Conservation (phyloP, 1,284 basidiomycete genomes). For the Apiotrichum sp. region DNA sequence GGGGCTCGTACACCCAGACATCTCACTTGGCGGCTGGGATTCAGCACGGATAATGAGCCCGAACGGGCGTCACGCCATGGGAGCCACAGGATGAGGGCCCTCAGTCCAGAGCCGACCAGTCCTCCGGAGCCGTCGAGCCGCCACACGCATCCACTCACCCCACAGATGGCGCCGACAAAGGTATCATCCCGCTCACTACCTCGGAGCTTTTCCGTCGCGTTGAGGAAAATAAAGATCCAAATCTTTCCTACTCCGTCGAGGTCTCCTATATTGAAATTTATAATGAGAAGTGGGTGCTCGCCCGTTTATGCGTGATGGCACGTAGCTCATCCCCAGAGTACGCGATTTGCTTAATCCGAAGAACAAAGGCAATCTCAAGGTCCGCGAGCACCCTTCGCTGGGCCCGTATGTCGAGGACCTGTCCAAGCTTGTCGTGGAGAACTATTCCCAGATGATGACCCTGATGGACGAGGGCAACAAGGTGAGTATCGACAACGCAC, state of each 20-base stretch:
- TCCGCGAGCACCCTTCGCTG: constrained; percentile 88
- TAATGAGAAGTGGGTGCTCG: constrained; percentile 68
- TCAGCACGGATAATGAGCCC: no score
- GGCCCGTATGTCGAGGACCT: constrained; percentile 97
- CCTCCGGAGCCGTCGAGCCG: background rate
- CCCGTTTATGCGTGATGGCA: no score
- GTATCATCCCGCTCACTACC: constrained; percentile 94
- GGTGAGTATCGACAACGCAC: constrained; percentile 32
- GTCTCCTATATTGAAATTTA: constrained; percentile 98
- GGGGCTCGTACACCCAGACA: no score
- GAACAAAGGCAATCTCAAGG: constrained; percentile 87
- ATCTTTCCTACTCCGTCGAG: constrained; percentile 80
- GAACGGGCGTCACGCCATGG: no score
- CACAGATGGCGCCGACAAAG: constrained; percentile 87
- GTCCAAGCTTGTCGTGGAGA: constrained; percentile 84
- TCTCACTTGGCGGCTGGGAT: no score
- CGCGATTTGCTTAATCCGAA: constrained; percentile 94
- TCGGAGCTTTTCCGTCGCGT: constrained; percentile 85
- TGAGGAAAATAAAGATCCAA: constrained; percentile 61
- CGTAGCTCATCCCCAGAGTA: constrained; percentile 44
- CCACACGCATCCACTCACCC: background rate
- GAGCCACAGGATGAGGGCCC: no score
- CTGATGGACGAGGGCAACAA: constrained; percentile 99
- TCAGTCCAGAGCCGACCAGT: no score
- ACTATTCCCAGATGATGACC: constrained; percentile 92